Percentiles rank a stretch among this genome's conserved stretches.
These are phyloP conservation scores for Ganoderma leucocontextum DNA, from an alignment of 1,284 basidiomycete species.

Conservation along the genomic window DNA sequence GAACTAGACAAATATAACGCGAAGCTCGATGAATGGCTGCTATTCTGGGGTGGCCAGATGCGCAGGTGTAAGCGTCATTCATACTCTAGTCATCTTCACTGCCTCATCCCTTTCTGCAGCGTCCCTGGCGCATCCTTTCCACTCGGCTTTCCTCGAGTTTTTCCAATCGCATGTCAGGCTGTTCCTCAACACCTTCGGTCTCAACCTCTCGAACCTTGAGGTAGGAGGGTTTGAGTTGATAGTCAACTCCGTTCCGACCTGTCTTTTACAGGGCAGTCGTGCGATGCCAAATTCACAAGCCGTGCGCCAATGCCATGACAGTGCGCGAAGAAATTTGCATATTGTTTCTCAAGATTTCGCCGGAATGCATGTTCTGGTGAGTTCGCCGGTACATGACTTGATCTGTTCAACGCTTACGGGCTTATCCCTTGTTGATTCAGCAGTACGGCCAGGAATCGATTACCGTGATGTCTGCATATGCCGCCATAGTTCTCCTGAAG, in stretches of 20 bases:
- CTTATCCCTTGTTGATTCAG: conserved; percentile 45
- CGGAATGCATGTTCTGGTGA: conserved; percentile 75
- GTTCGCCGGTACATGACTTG: conserved; percentile 36
- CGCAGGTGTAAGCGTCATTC: conserved; percentile 56
- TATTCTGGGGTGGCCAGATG: conserved; percentile 76
- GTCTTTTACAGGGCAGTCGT: conserved; percentile 48
- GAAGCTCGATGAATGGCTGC: conserved; percentile 74
- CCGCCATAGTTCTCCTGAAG: conserved; percentile 78
- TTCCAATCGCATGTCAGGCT: conserved; percentile 80
- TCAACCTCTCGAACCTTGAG: conserved; percentile 66
- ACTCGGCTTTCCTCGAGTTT: conserved; percentile 73
- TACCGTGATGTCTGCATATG: conserved; percentile 84
- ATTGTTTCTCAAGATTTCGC: conserved; percentile 79
- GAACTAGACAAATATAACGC: conserved; percentile 74
- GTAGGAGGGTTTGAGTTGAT: conserved; percentile 46
- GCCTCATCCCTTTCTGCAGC: conserved; percentile 44
- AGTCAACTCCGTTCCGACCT: conserved; percentile 28
- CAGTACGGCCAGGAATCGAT: conserved; percentile 84
- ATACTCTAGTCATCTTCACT: background rate
- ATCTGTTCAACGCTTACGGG: background rate
- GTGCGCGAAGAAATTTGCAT: conserved; percentile 71
- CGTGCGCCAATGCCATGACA: conserved; percentile 73
- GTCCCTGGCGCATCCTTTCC: conserved; percentile 68
- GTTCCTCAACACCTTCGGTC: conserved; percentile 83
- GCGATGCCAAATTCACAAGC: conserved; percentile 70